Conservation (phyloP, 495 filamentous ascomycete species). For the Penicillium atrosanguineum region DNA sequence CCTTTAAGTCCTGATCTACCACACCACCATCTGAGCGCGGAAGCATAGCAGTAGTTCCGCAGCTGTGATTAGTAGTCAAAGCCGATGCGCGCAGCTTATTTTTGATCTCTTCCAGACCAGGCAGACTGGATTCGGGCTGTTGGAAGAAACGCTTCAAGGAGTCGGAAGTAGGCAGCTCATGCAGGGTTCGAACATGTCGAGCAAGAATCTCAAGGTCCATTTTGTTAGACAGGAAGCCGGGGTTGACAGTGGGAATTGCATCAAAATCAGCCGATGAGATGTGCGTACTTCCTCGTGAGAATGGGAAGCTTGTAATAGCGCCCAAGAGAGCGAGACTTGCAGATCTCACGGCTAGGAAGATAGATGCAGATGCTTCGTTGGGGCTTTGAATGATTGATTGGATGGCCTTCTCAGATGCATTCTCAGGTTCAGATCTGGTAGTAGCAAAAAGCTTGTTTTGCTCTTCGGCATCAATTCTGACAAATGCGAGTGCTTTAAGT, state of each 20-base stretch:
- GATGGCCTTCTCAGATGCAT: not conserved
- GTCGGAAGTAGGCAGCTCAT: not conserved
- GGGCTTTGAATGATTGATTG: constrained; percentile 13
- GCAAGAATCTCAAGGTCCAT: constrained; percentile 35
- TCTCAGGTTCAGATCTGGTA: not conserved
- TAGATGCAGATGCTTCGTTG: constrained; percentile 8
- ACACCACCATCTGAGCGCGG: constrained; percentile 52
- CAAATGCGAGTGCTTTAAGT: constrained; percentile 10
- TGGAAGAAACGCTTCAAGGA: constrained; percentile 8
- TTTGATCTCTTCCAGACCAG: constrained; percentile 11
- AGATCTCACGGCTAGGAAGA: constrained; percentile 4
- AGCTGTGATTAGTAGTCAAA: constrained; percentile 11
- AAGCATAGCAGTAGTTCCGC: constrained; percentile 22
- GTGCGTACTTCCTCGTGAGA: constrained; percentile 36
- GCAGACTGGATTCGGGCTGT: not conserved
- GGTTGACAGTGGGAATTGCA: constrained; percentile 29
- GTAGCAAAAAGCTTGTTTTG: not conserved
- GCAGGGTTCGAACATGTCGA: constrained; percentile 12
- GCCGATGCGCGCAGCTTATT: constrained; percentile 1
- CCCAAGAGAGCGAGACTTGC: constrained; percentile 12
- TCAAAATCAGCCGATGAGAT: constrained; percentile 30
- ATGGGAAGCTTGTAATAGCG: constrained; percentile 23
- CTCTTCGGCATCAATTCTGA: constrained; percentile 8
- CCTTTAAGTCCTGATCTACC: constrained; percentile 42
- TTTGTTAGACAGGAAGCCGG: constrained; percentile 26